Conservation (phyloP, 306 rosid genomes). For the Calophaca sinica region DNA sequence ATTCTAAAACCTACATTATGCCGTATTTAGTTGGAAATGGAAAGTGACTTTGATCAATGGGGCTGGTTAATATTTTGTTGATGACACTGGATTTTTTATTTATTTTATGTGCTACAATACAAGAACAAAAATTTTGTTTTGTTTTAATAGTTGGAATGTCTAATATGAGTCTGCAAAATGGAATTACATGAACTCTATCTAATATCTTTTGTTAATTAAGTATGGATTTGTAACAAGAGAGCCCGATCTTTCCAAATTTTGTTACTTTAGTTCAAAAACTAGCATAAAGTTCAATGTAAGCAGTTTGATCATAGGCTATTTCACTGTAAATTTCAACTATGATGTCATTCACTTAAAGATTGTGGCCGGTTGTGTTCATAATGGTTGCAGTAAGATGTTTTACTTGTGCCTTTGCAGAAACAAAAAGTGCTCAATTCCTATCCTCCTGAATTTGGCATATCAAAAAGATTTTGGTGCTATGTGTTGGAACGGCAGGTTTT, state of each 20-base stretch:
- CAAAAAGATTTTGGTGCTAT: slow-evolving; percentile 95
- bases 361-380: not conserved
- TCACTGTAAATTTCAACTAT: slow-evolving; percentile 23
- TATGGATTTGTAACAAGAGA: slow-evolving; percentile 4
- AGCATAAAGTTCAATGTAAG: slow-evolving; percentile 13
- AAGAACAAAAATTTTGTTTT: not conserved
- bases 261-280: slow-evolving; percentile 4
- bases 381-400: slow-evolving; percentile 39
- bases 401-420: slow-evolving; percentile 69
- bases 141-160: slow-evolving; percentile 36
- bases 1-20: not conserved
- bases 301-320: slow-evolving; percentile 11
- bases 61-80: not conserved
- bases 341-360: slow-evolving; percentile 30
- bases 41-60: not conserved
- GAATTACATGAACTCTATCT: slow-evolving; percentile 5
- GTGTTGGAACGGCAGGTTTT: slow-evolving; percentile 75
- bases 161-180: slow-evolving; percentile 31
- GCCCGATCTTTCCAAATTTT: slow-evolving; percentile 6
- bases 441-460: slow-evolving; percentile 80
- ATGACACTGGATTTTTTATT: not conserved
- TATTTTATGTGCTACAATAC: not conserved
- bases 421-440: slow-evolving; percentile 75
- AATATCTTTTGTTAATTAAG: slow-evolving; percentile 19
- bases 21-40: slow-evolving; percentile 7